Evolutionary conservation across 345 rosid species (phyloP).

Genomic region (Geranium rotundifolium): DNA sequence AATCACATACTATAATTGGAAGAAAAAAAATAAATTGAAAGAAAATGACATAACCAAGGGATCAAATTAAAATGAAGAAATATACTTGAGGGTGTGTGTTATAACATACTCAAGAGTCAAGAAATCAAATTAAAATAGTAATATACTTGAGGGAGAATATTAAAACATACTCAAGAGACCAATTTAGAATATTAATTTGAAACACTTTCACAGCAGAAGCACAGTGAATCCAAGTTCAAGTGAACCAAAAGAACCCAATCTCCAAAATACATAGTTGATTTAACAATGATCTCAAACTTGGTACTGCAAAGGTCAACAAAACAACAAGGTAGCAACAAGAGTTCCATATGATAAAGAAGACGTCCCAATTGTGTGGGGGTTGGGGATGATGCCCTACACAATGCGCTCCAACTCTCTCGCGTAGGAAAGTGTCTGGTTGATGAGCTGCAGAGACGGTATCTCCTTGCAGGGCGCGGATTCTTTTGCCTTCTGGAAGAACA

Average conservation of each 20-base stretch:
- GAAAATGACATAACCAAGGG: too few species aligned
- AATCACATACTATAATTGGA: too few species aligned
- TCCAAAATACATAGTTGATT: neutral
- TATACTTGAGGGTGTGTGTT: too few species aligned
- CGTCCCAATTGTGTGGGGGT: too few species aligned
- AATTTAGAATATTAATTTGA: too few species aligned
- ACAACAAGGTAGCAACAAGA: neutral
- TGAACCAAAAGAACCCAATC: neutral
- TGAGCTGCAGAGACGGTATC: slow-evolving; percentile 92
- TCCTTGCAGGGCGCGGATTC: slow-evolving; percentile 84
- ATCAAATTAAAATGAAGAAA: too few species aligned
- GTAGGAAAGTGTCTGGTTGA: slow-evolving; percentile 91
- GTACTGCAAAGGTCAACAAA: neutral
- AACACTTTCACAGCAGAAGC: neutral
- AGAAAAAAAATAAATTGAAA: too few species aligned
- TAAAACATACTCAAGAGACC: too few species aligned
- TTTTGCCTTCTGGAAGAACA: slow-evolving; percentile 82
- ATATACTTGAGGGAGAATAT: too few species aligned
- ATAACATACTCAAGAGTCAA: too few species aligned
- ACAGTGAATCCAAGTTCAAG: too few species aligned
- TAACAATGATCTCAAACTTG: neutral
- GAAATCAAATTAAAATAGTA: too few species aligned
- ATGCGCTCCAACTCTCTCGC: slow-evolving; percentile 98
- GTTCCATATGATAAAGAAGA: neutral
- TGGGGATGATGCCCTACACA: slow-evolving; percentile 28